Evolutionary conservation across 768 basidiomycete genomes (phyloP), one percentile per base, ranked within the genome.

Genomic region (Xerocomellus chrysenteron): DNA sequence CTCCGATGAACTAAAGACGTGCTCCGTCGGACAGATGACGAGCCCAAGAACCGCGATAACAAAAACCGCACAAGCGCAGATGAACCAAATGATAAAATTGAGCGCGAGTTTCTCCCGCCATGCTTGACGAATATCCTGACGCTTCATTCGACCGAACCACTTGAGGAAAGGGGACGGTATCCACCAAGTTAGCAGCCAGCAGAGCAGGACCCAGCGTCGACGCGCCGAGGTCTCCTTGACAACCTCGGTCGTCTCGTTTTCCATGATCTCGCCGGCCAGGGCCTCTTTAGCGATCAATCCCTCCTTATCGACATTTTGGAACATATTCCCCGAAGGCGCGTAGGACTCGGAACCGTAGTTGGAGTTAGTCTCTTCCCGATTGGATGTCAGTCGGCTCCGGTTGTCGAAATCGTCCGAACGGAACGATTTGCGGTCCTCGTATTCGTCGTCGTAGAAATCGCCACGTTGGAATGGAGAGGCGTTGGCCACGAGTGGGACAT

Each of bases 61-160:
- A 72, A 99, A 98, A 46, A 94, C 80, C 1, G 93, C 87, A 63
- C 84, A 85, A n/a, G 73, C 88, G 60, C 94, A 98, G 32, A 91
- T 78, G 67, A 97, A 85, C 96, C 95, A 98, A 64, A 99, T 98
- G 74, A 99, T 77, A 56, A 99, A 73, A 72, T 98, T 98, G 67
- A 98, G 82, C 4, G 93, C 92, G 2, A 98, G 78, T 73, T 99
- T 98, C 74, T 98, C 97, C 56, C 96, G 78, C 97, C 97, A 99
- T 2, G 97, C 97, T 72, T 98, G 94, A 26, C 90, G 84, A 24
- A 99, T 80, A 65, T 99, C 97, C 59, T 88, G 71, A 8, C 96
- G 88, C 75, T 98, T 97, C 94, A 98, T 97, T 30, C 92, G 81
- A 1, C 96, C 94, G 52, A 92, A 59, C 68, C 82, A 85, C 11